Conservation (phyloP, 139 green algal species). For the Pycnococcus provasolii region DNA sequence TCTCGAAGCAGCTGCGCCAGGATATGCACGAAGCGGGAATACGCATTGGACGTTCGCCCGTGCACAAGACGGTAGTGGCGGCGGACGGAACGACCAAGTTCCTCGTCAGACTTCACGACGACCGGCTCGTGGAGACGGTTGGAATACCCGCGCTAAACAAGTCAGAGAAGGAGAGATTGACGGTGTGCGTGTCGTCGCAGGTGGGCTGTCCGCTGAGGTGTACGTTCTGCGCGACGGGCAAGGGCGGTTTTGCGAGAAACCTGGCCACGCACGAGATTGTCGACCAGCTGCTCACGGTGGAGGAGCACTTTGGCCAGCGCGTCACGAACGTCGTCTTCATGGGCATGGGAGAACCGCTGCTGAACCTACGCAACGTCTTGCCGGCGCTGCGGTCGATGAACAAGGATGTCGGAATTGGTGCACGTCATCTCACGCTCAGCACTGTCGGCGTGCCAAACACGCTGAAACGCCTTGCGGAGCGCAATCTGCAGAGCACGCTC, state of each 20-base stretch:
- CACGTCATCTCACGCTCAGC: constrained; percentile 83
- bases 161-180: constrained; percentile 54
- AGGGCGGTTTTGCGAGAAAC: constrained; percentile 90
- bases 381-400: constrained; percentile 59
- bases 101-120: constrained; percentile 79
- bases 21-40: constrained; percentile 42
- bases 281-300: constrained; percentile 58
- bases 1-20: constrained; percentile 46
- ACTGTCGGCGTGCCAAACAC: constrained; percentile 83
- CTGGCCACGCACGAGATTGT: constrained; percentile 83
- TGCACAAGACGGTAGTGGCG: constrained; percentile 47
- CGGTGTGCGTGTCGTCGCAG: constrained; percentile 89
- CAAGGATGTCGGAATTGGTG: constrained; percentile 71
- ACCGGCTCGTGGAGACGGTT: constrained; percentile 74
- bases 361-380: constrained; percentile 76
- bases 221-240: constrained; percentile 95
- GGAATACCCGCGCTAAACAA: constrained; percentile 58
- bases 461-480: constrained; percentile 49
- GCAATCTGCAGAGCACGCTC: constrained; percentile 39
- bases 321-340: constrained; percentile 91
- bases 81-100: constrained; percentile 80
- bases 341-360: constrained; percentile 87
- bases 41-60: constrained; percentile 47
- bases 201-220: constrained; percentile 73
- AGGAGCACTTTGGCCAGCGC: constrained; percentile 55